Percentiles rank a stretch among this genome's conserved stretches.
Evolutionary conservation across 176 grass and related monocot species (phyloP).

Genomic region (Cymbopogon citratus): DNA sequence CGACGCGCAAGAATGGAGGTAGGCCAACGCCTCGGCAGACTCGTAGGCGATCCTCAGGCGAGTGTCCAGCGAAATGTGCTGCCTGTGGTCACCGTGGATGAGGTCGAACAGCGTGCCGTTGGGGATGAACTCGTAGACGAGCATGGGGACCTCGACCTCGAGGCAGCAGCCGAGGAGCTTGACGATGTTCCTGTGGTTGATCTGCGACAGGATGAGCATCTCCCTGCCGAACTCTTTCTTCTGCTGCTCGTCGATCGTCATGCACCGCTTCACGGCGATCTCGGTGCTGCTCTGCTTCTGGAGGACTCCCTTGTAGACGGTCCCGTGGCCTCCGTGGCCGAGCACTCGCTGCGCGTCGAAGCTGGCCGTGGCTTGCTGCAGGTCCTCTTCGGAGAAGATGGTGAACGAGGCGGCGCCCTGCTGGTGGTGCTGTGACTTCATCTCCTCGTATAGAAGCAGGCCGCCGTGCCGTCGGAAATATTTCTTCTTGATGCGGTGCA

Average conservation of each 20-base stretch:
- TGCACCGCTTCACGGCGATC: neutral
- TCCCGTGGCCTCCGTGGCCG: neutral
- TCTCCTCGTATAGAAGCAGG: neutral
- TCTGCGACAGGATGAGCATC: neutral
- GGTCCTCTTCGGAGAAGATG: neutral
- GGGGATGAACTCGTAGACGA: constrained; percentile 1
- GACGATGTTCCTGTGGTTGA: neutral
- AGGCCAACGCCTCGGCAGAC: neutral
- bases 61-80: neutral
- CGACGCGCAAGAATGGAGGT: neutral
- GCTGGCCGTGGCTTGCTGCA: neutral
- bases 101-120: neutral
- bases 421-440: neutral
- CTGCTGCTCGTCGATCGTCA: neutral
- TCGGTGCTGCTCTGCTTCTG: too few species aligned
- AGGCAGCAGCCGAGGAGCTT: constrained; percentile 6
- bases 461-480: neutral
- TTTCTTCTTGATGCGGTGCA: neutral
- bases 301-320: neutral
- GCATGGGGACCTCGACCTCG: neutral
- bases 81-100: neutral
- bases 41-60: constrained; percentile 4
- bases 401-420: neutral
- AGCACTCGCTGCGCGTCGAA: neutral
- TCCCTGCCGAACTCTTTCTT: neutral